Evolutionary conservation across 345 rosid genomes (phyloP).

Genomic region (Gossypium mustelinum): DNA sequence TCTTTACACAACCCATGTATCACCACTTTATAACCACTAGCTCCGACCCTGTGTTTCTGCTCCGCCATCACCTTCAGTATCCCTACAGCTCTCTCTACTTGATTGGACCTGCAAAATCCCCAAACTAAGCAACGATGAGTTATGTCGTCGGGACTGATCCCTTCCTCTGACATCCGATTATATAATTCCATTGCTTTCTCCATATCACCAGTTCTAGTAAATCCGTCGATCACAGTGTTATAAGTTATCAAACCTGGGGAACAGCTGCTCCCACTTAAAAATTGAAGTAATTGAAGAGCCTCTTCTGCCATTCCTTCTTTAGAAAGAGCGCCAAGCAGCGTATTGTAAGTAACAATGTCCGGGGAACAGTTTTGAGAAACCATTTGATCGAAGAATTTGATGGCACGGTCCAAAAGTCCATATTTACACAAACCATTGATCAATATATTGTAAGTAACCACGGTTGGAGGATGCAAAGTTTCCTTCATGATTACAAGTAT

Average conservation of each 20-base stretch:
- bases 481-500: constrained; percentile 57
- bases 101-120: constrained; percentile 54
- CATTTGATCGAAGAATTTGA: constrained; percentile 62
- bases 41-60: constrained; percentile 43
- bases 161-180: constrained; percentile 45
- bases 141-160: constrained; percentile 68
- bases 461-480: constrained; percentile 45
- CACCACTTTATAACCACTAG: constrained; percentile 45
- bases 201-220: constrained; percentile 48
- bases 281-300: constrained; percentile 45
- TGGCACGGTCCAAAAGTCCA: constrained; percentile 65
- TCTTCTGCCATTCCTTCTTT: constrained; percentile 66
- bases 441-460: constrained; percentile 73
- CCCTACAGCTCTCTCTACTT: constrained; percentile 51
- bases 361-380: constrained; percentile 44
- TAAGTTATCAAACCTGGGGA: constrained; percentile 67
- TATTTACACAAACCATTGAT: constrained; percentile 75
- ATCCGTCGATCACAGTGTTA: constrained; percentile 69
- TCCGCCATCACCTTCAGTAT: constrained; percentile 51
- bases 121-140: constrained; percentile 64
- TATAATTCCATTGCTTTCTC: constrained; percentile 50
- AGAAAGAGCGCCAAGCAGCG: constrained; percentile 61
- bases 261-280: constrained; percentile 41
- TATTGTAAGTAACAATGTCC: constrained; percentile 79
- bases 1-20: constrained; percentile 54